These are phyloP conservation scores for Vitis amurensis DNA, from an alignment of 164 flowering plant genomes.

Conservation along the genomic window DNA sequence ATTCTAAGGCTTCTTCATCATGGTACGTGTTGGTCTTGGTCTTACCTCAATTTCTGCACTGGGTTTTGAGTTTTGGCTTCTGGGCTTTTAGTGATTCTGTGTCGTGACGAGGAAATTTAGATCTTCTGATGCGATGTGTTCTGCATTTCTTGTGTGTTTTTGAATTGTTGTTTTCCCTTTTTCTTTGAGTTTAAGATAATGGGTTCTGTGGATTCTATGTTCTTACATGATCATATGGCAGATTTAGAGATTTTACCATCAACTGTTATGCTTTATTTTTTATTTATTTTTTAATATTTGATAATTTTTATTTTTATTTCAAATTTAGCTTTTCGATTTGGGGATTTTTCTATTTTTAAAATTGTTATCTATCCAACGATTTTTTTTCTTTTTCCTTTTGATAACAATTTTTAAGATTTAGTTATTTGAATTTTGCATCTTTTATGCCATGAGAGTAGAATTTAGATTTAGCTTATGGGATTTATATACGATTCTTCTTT, in stretches of 20 bases:
- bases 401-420: no score
- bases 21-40: constrained; percentile 12
- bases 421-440: no score
- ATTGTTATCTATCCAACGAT: no score
- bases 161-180: background rate
- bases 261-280: background rate
- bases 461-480: no score
- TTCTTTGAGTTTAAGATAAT: background rate
- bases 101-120: background rate
- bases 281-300: background rate
- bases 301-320: background rate
- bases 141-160: background rate
- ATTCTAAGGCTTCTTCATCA: background rate
- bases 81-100: background rate
- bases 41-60: background rate
- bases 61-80: background rate
- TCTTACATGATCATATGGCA: no score
- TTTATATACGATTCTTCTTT: no score
- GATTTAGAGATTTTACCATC: no score
- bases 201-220: background rate
- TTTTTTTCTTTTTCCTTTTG: no score
- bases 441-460: no score
- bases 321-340: no score
- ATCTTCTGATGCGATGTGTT: background rate
- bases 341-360: no score